Conservation (phyloP, 228 moss, liverwort and hornwort species). For the Sphagnum magellanicum region DNA sequence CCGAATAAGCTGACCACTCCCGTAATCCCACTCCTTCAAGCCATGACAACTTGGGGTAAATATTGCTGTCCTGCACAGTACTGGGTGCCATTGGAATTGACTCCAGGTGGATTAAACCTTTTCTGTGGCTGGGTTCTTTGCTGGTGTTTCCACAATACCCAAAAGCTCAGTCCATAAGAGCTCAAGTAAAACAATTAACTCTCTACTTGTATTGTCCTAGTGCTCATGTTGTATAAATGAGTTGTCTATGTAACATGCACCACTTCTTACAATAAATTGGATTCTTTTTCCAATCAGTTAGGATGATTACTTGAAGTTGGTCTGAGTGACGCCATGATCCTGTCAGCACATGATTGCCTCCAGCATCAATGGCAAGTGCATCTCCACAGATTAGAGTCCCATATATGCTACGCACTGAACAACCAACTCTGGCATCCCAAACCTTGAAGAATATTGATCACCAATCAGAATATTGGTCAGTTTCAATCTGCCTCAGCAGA, state of each 20-base stretch:
- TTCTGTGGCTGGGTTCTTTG: not conserved
- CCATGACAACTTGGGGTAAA: not conserved
- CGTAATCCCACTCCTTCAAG: slow-evolving; percentile 82
- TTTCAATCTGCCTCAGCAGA: too few species aligned
- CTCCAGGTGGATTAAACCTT: not conserved
- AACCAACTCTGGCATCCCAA: slow-evolving; percentile 58
- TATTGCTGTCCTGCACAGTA: not conserved
- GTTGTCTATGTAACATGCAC: not conserved
- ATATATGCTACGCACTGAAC: slow-evolving; percentile 56
- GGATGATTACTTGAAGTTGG: slow-evolving; percentile 54
- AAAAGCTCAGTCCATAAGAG: not conserved
- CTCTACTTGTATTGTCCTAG: not conserved
- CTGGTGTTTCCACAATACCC: not conserved
- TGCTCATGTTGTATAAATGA: not conserved
- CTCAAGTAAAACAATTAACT: not conserved
- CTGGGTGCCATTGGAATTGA: not conserved
- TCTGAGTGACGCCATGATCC: slow-evolving; percentile 61
- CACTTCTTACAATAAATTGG: not conserved
- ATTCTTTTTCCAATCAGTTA: not conserved
- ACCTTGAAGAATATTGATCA: slow-evolving; percentile 23
- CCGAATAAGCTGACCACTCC: slow-evolving; percentile 46
- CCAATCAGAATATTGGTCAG: not conserved
- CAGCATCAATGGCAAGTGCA: slow-evolving; percentile 44
- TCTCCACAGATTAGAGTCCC: slow-evolving; percentile 70
- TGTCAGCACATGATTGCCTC: slow-evolving; percentile 25